Evolutionary conservation across 108 stramenopile genomes (phyloP), one percentile per base, ranked within the genome.

Genomic region (Nitzschia inconspicua): DNA sequence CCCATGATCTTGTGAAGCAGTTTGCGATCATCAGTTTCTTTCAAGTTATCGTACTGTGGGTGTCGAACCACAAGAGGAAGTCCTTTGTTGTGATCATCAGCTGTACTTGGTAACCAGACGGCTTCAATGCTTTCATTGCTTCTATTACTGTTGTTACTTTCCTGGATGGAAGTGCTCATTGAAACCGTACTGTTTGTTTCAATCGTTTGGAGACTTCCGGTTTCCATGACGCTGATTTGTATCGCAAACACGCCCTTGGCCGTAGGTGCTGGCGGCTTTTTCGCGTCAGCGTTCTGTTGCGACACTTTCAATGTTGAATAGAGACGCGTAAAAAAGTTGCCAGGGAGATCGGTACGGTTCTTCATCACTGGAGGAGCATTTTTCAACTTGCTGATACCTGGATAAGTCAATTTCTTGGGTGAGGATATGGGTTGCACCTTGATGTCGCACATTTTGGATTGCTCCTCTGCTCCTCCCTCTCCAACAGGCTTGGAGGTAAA

Each of bases 221-320:
- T 36, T n/a, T 19, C 7, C 4, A 54, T 23, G 24, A 36, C 53
- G 34, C 32, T 23, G n/a, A 19, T 54, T 18, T 22, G 28, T 32
- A 0, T 54, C 10, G 34, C 53, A 31, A 32, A 54, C 8, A 54
- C 35, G 4, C 53, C 53, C 53, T 54, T 54, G 16, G 53, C 31
- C 30, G 19, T 36, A n/a, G 30, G 18, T 0, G 53, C 29, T 8
- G 31, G 53, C 3, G 32, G 51, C n/a, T 28, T n/a, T 54, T 37
- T 54, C n/a, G n/a, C n/a, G n/a, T n/a, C n/a, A n/a, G 29, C 30
- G 35, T 37, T n/a, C n/a, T n/a, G n/a, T n/a, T n/a, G n/a, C n/a
- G n/a, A n/a, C n/a, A n/a, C n/a, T n/a, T n/a, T n/a, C n/a, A n/a
- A n/a, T n/a, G 2, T 0, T 9, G 20, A 18, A 32, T 23, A 54